Evolutionary conservation across 2,329 filamentous ascomycete species (phyloP), one percentile per base, ranked within the genome.

Genomic region (Aspergillus aculeatinus): DNA sequence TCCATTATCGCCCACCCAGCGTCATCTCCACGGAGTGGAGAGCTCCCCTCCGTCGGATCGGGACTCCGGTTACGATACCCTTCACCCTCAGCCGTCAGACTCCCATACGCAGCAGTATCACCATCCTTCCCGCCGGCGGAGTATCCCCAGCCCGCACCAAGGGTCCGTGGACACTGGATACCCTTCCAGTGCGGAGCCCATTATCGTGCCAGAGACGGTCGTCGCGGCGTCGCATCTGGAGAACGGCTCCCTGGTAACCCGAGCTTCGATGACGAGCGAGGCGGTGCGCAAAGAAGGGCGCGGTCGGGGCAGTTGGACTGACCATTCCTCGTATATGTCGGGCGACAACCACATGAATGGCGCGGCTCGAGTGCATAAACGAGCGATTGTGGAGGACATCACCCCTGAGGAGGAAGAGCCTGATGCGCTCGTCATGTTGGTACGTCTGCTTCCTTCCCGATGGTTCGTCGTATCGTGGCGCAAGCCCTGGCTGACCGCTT

Each of bases 371-470:
- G 63, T 59, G 47, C 66, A 69, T 23, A 72, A 73, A 57, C 69
- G 70, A 62, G 62, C 62, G 42, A 66, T 69, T 23, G 60, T 68
- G 4, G 68, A 69, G 7, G 70, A 70, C 7, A 69, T 72, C 16
- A 63, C 70, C 29, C 58, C 62, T 27, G 66, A 70, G 55, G 66
- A 67, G 19, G 64, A 68, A 63, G 61, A 79, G 59, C 53, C 42
- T 12, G 78, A 80, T 73, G 78, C 79, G n/a, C 68, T 80, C 19
- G 69, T 78, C 64, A 76, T 81, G 64, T 66, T 81, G 63, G 79
- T 81, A 60, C 63, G 70, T 65, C 25, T 14, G 25, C 10, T 27
- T 19, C 2, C 56, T 44, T 21, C 16, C 9, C 21, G 3, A 52
- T 33, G 16, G 9, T 5, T 31, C 9, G 44, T 7, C 23, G 21